Base-by-base conservation (phyloP, 345 rosid genomes). In the Lumnitzera racemosa region DNA sequence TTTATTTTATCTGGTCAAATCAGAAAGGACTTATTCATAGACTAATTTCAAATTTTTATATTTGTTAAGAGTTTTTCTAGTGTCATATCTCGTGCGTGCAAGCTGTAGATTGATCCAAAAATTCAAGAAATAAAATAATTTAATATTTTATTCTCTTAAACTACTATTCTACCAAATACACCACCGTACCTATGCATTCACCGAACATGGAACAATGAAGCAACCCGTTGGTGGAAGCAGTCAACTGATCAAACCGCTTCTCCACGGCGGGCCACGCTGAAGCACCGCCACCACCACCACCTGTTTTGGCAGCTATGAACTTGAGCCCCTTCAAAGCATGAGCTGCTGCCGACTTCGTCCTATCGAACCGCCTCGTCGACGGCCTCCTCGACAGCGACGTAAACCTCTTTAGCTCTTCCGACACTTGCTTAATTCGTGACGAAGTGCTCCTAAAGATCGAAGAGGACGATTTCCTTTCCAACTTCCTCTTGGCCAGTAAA, bases 301-400 rank as follows among this genome's bases (percentile, higher is more conserved):
- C 1, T 5, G 91, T 73, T 57, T 85, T 89, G 56, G 83, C 29
- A 5, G 96, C 59, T 36, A 87, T 85, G 73, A 91, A 91, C 77
- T 89, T 80, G 53, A 91, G 86, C n/a, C 98, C 98, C 62, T 81
- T 84, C 58, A 89, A 74, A 29, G 96, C 98, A 53, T 78, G 89
- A 51, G 82, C 59, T 1, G 95, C 91, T 0, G 91, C 92, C 0
- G 98, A 89, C 69, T 85, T 89, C 1, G 72, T 80, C 51, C 96
- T 65, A 48, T 91, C 92, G 27, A 81, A 81, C 14, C 83, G 68
- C 2, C 69, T 29, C 0, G 71, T 67, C 0, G 85, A 47, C 0
- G 89, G 66, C 53, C 87, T 66, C 64, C 80, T 67, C 0, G 96
- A 76, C 51, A 81, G 67, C 14, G 82, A 84, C 55, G 83, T 55